Percentiles rank a stretch among this genome's conserved stretches.
Evolutionary conservation across 2,329 filamentous ascomycete genomes (phyloP).

Genomic region (Colletotrichum tanaceti): DNA sequence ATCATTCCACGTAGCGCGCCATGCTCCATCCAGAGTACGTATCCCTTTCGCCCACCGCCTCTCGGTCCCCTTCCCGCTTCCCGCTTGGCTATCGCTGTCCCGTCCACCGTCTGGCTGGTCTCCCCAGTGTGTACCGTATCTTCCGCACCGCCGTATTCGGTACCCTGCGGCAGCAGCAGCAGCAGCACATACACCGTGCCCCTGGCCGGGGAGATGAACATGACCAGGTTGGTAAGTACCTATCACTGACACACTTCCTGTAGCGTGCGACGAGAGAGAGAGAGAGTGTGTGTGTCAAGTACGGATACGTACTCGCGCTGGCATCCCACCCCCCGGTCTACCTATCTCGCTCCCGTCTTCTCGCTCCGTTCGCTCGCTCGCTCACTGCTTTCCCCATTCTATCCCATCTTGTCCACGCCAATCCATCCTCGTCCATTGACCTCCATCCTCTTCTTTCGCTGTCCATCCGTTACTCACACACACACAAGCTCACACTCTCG

Average conservation of each 20-base stretch:
- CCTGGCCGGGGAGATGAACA: neutral
- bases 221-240: neutral
- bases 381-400: slow-evolving; percentile 43
- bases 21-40: slow-evolving; percentile 16
- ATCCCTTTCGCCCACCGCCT: slow-evolving; percentile 35
- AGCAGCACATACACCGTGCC: slow-evolving; percentile 3
- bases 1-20: slow-evolving; percentile 34
- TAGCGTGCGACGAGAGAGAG: neutral
- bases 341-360: slow-evolving; percentile 31
- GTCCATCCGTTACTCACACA: slow-evolving; percentile 43
- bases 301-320: slow-evolving; percentile 42
- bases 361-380: slow-evolving; percentile 44
- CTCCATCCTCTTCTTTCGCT: slow-evolving; percentile 45
- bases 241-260: slow-evolving; percentile 6
- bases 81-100: neutral
- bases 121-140: neutral
- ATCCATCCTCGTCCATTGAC: slow-evolving; percentile 42
- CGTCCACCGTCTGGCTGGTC: neutral
- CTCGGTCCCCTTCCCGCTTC: slow-evolving; percentile 26
- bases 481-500: neutral
- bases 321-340: slow-evolving; percentile 49
- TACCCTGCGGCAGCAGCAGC: neutral
- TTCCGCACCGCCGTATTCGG: neutral
- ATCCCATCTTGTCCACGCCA: slow-evolving; percentile 41
- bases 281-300: slow-evolving; percentile 12